These are phyloP conservation scores for Desmodesmus armatus DNA, from an alignment of 139 green algal species.

Conservation along the genomic window DNA sequence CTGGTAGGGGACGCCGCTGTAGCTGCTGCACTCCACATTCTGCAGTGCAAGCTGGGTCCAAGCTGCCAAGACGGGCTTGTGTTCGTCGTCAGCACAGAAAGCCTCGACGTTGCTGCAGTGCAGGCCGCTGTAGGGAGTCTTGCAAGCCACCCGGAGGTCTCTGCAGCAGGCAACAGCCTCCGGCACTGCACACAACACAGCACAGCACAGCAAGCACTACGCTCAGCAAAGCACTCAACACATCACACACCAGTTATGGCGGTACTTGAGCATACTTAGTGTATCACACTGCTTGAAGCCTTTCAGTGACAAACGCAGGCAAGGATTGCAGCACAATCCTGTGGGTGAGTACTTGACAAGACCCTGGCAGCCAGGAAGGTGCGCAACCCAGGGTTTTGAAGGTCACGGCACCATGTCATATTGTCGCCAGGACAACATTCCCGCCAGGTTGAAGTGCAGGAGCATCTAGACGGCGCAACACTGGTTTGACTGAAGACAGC, in stretches of 20 bases:
- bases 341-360: background rate
- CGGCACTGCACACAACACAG: background rate
- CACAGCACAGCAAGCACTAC: background rate
- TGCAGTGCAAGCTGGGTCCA: constrained; percentile 31
- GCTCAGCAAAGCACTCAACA: background rate
- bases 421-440: background rate
- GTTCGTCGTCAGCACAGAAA: constrained; percentile 40
- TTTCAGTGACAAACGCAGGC: background rate
- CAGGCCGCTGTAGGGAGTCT: constrained; percentile 40
- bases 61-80: background rate
- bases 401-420: background rate
- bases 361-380: background rate
- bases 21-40: constrained; percentile 27
- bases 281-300: background rate
- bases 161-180: constrained; percentile 27
- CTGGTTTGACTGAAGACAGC: background rate
- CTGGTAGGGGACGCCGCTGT: constrained; percentile 24
- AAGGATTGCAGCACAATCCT: background rate
- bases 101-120: constrained; percentile 33
- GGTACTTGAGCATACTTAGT: background rate
- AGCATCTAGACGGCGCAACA: too few relatives aligned
- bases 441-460: background rate
- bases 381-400: background rate
- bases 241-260: background rate
- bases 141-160: constrained; percentile 37